These are phyloP conservation scores for Coelastrella sp. DNA, from an alignment of 139 green algal genomes.

Conservation along the genomic window DNA sequence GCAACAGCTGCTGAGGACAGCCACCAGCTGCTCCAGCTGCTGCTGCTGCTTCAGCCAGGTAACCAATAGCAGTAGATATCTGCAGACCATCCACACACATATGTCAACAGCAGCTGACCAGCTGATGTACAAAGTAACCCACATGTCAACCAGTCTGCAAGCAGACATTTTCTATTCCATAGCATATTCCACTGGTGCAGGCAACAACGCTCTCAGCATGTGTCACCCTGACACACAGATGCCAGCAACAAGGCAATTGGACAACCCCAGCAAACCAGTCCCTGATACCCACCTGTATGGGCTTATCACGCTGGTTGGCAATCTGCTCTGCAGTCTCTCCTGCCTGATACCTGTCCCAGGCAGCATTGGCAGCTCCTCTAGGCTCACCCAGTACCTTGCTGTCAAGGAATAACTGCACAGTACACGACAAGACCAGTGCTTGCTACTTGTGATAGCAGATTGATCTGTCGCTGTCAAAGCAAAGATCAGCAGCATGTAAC, in stretches of 20 bases:
- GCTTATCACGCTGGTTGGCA: conserved; percentile 40
- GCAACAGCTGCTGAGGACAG: not conserved
- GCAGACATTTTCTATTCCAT: no score
- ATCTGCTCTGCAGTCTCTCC: conserved; percentile 39
- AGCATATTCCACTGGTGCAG: no score
- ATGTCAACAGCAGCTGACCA: not conserved
- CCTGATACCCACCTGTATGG: conserved; percentile 45
- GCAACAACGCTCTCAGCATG: no score
- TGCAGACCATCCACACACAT: not conserved
- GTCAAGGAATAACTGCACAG: not conserved
- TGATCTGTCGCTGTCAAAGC: not conserved
- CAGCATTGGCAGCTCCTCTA: conserved; percentile 43
- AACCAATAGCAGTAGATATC: conserved; percentile 33
- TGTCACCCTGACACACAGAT: no score
- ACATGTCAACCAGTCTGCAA: no score
- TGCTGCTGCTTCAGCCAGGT: conserved; percentile 37
- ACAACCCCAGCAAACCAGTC: no score
- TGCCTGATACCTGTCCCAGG: conserved; percentile 37
- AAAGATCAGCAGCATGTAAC: not conserved
- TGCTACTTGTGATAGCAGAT: not conserved
- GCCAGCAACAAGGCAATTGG: no score
- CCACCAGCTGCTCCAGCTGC: conserved; percentile 1
- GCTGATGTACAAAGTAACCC: no score
- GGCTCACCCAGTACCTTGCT: conserved; percentile 38
- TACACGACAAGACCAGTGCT: not conserved